phyloP scores from a whole-genome alignment of 176 grass and related monocot species.

The Echinochloa phyllopogon region DNA sequence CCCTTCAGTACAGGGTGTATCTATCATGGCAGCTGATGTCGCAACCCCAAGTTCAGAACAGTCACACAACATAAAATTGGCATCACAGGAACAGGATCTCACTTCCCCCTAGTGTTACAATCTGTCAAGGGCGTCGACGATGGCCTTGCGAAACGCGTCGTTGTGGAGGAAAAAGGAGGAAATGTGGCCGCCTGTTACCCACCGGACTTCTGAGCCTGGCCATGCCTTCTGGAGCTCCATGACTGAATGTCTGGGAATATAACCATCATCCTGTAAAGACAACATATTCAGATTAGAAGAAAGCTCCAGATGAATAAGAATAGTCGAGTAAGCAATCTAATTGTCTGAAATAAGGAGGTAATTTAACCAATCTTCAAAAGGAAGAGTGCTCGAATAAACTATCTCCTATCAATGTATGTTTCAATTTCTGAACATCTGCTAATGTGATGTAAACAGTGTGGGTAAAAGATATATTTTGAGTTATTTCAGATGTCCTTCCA shows the following conservation, averaged over 20 bases:
- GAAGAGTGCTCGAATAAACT: neutral
- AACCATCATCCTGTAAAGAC: constrained; percentile 80
- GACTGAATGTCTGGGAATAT: constrained; percentile 91
- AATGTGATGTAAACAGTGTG: neutral
- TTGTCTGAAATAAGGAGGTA: constrained; percentile 28
- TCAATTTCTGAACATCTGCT: neutral
- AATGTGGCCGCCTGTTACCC: constrained; percentile 89
- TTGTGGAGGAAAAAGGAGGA: constrained; percentile 93
- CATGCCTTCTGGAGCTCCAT: constrained; percentile 92
- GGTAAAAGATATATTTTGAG: constrained; percentile 9
- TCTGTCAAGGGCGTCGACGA: constrained; percentile 74
- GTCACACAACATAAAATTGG: constrained; percentile 7
- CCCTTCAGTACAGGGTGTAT: neutral
- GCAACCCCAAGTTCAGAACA: constrained; percentile 19
- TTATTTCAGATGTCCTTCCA: neutral
- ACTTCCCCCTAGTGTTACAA: constrained; percentile 35
- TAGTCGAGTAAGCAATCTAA: neutral
- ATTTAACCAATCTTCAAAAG: constrained; percentile 29
- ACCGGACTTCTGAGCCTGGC: constrained; percentile 86
- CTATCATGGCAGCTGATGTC: neutral
- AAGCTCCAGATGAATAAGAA: constrained; percentile 16
- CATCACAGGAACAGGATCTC: constrained; percentile 1
- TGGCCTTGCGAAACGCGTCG: constrained; percentile 87
- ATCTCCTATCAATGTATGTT: neutral
- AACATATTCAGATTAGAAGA: constrained; percentile 23